These are phyloP conservation scores for Tolypocladium album DNA, from an alignment of 2,329 filamentous ascomycete species.

Conservation along the genomic window DNA sequence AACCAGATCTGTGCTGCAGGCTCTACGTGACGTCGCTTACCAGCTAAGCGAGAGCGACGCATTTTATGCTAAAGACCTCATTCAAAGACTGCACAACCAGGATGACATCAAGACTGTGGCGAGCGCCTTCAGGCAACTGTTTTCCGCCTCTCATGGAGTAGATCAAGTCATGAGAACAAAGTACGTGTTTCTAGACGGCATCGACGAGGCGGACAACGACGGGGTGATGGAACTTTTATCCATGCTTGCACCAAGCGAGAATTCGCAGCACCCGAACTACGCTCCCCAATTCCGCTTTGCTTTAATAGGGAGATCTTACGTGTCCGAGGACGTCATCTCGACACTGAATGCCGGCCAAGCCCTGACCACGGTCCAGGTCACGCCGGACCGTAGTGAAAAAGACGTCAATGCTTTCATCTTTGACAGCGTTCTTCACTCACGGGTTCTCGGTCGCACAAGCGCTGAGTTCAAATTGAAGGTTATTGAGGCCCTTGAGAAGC, in stretches of 20 bases:
- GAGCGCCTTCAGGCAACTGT: conserved; percentile 30
- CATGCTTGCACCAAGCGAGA: conserved; percentile 18
- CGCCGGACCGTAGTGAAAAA: conserved; percentile 26
- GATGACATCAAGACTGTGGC: conserved; percentile 32
- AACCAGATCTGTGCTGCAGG: conserved; percentile 32
- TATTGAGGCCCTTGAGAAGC: conserved; percentile 25
- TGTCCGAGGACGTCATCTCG: conserved; percentile 25
- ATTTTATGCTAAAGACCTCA: conserved; percentile 30
- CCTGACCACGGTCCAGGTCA: conserved; percentile 29
- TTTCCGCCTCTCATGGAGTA: conserved; percentile 25
- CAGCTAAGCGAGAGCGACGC: conserved; percentile 35
- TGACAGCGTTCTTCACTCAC: conserved; percentile 26
- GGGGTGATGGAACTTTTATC: conserved; percentile 26
- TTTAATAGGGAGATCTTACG: conserved; percentile 29
- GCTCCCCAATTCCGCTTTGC: conserved; percentile 23
- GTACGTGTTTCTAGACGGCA: conserved; percentile 34
- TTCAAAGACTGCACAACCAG: conserved; percentile 19
- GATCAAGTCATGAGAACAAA: conserved; percentile 21
- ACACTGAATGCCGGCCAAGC: conserved; percentile 22
- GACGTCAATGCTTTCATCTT: conserved; percentile 32
- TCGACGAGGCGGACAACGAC: conserved; percentile 31
- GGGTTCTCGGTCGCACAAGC: conserved; percentile 22
- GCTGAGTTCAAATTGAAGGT: conserved; percentile 25
- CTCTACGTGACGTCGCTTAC: conserved; percentile 33
- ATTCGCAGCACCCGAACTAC: conserved; percentile 6